Conservation (phyloP, 805 yeast genomes). For the Metschnikowia lochheadii region DNA sequence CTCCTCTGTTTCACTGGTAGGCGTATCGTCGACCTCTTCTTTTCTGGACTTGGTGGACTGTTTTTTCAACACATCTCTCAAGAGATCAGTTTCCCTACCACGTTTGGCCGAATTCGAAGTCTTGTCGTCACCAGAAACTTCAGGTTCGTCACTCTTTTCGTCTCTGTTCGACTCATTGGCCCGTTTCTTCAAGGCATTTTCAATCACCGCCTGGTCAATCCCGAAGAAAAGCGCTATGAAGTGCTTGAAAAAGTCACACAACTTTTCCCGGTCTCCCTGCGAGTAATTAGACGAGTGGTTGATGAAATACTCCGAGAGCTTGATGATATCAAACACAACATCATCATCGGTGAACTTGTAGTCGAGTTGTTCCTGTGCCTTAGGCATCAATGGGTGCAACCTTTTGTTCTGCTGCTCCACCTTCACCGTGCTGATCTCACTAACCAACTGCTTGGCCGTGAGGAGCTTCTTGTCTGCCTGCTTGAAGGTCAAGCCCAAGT, state of each 20-base stretch:
- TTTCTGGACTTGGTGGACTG: conserved; percentile 36
- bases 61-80: conserved; percentile 58
- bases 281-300: conserved; percentile 72
- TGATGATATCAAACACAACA: conserved; percentile 69
- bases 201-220: conserved; percentile 47
- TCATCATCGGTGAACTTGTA: conserved; percentile 62
- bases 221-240: conserved; percentile 73
- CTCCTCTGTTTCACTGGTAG: conserved; percentile 32
- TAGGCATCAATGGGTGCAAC: conserved; percentile 79
- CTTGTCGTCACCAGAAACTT: conserved; percentile 10
- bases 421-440: conserved; percentile 89
- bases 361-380: conserved; percentile 70
- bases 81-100: conserved; percentile 50
- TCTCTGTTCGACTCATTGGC: conserved; percentile 19
- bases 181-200: conserved; percentile 31
- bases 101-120: conserved; percentile 30
- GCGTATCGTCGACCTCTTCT: conserved; percentile 32
- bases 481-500: conserved; percentile 91
- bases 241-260: conserved; percentile 64
- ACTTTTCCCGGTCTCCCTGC: conserved; percentile 70
- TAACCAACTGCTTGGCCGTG: conserved; percentile 83
- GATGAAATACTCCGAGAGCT: conserved; percentile 63
- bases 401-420: conserved; percentile 87
- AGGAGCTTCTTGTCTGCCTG: conserved; percentile 92
- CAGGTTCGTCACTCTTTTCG: conserved; percentile 15